Percentiles rank a stretch among this genome's conserved stretches.
Conservation (phyloP, 2,329 filamentous ascomycete genomes). For the Calonectria leucothoes region DNA sequence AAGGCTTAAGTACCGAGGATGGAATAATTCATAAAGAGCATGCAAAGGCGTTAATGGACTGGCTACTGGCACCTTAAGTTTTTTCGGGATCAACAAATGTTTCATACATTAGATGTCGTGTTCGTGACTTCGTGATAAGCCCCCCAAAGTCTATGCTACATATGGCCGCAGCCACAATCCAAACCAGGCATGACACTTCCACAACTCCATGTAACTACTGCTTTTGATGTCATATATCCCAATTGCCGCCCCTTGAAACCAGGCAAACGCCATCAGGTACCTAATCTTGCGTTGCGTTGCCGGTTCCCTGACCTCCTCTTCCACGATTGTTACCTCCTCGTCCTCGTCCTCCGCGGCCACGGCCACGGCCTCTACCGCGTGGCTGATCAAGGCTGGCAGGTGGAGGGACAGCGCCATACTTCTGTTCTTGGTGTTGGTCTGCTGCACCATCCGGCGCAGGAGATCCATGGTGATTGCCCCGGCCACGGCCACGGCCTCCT, state of each 20-base stretch:
- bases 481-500: conserved; percentile 47
- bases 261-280: conserved; percentile 8
- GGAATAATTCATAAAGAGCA: conserved; percentile 21
- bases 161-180: conserved; percentile 26
- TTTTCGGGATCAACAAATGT: not conserved
- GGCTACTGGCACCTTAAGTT: conserved; percentile 4
- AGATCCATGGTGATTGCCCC: conserved; percentile 41
- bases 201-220: conserved; percentile 7
- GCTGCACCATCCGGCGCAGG: conserved; percentile 32
- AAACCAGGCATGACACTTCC: conserved; percentile 16
- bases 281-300: conserved; percentile 37
- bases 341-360: conserved; percentile 54
- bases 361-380: conserved; percentile 53
- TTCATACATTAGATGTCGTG: conserved; percentile 20
- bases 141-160: conserved; percentile 36
- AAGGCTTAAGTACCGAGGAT: not conserved
- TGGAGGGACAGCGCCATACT: conserved; percentile 70
- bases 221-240: conserved; percentile 12
- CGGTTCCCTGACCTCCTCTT: conserved; percentile 45
- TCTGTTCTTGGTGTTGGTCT: conserved; percentile 37
- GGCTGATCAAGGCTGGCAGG: conserved; percentile 65
- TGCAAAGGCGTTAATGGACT: conserved; percentile 32
- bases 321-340: conserved; percentile 49
- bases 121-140: conserved; percentile 40
- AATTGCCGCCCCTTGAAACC: conserved; percentile 3